Base-by-base conservation (phyloP, 1,284 basidiomycete genomes). In the Moesziomyces sp. region DNA sequence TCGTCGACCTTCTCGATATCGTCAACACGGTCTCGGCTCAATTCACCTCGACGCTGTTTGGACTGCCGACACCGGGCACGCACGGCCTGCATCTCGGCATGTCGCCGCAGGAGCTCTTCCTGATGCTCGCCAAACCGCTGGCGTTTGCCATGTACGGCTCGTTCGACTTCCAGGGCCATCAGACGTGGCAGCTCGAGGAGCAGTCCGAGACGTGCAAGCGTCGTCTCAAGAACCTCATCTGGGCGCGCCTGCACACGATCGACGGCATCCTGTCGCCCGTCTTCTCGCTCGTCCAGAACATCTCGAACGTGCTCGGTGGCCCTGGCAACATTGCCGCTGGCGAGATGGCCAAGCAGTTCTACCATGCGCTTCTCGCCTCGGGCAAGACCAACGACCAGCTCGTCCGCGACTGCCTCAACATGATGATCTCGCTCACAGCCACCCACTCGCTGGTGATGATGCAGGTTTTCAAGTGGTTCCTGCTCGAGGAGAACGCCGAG, bases 71-170 rank as follows among this genome's bases (percentile, higher is more conserved):
- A 13, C 54, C 60, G 18, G 59, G 59, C 33, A 57, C 48, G 38
- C 64, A 64, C 46, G 64, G 65, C 13, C 48, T 62, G 13, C 53
- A 65, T 28, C 47, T 75, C 19, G 73, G 73, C 16, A 65, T 72
- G 56, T 51, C 68, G 50, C 45, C 68, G 1, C 21, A 48, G 0
- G 64, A 75, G 13, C 68, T 75, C 35, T 62, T 48, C 28, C 26
- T 45, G 9, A 45, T 51, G 24, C 60, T 72, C 16, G 50, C 73
- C 45, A 63, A 71, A 42, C 64, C 73, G 4, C 73, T 75, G n/a
- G 68, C 73, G 33, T 68, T 63, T 33, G 68, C 69, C 42, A 60
- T 75, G 64, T 71, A 71, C 42, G 73, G 73, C 51, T 60, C 73
- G n/a, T 75, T 64, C 38, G 69, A 64, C 58, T 75, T 67, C 61